phyloP scores from a whole-genome alignment of 2,329 filamentous ascomycete genomes.

The Dactylonectria macrodidyma region DNA sequence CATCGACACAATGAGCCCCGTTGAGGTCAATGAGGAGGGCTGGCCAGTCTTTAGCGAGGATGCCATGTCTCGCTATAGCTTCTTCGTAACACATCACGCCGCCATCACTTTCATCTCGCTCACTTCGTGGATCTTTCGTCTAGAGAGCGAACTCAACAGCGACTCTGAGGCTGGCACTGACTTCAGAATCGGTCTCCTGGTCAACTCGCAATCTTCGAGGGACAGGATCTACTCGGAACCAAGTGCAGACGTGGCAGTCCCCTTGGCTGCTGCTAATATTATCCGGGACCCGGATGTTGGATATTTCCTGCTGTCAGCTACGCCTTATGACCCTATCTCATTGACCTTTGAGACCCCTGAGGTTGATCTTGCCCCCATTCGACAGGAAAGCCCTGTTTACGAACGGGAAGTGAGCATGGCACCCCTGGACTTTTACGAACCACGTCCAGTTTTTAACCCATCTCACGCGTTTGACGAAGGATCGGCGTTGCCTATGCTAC shows the following conservation, averaged over 20 bases:
- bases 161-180: constrained; percentile 72
- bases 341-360: constrained; percentile 74
- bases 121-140: constrained; percentile 74
- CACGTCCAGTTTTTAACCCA: constrained; percentile 77
- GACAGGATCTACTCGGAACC: constrained; percentile 72
- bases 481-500: constrained; percentile 69
- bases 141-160: constrained; percentile 72
- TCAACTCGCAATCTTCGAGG: constrained; percentile 70
- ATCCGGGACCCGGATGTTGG: constrained; percentile 75
- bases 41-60: constrained; percentile 77
- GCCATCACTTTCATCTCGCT: constrained; percentile 74
- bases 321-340: constrained; percentile 70
- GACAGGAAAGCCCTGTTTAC: constrained; percentile 60
- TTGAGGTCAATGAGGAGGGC: constrained; percentile 68
- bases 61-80: constrained; percentile 73
- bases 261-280: constrained; percentile 67
- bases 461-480: constrained; percentile 72
- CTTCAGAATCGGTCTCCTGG: constrained; percentile 73
- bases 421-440: constrained; percentile 69
- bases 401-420: constrained; percentile 59
- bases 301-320: constrained; percentile 74
- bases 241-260: constrained; percentile 60
- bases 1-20: constrained; percentile 70
- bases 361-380: constrained; percentile 61
- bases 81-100: constrained; percentile 74